Conservation (phyloP, 1,284 basidiomycete genomes). For the Mycena sp. region DNA sequence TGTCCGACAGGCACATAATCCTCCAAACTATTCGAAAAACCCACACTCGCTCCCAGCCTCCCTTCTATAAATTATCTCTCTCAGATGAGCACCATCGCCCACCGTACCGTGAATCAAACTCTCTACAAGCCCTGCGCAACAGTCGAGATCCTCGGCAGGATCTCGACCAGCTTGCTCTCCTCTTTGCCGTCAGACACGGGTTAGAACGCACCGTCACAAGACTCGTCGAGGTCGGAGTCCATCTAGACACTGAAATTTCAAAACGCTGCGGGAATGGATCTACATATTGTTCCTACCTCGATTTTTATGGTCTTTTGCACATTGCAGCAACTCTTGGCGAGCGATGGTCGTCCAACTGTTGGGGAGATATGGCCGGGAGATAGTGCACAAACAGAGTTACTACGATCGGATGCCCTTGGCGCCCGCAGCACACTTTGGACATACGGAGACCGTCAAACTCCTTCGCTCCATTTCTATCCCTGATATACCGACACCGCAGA, state of each 20-base stretch:
- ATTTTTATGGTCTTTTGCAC: no score
- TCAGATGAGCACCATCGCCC: neutral
- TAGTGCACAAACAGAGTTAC: neutral
- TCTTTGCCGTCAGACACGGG: neutral
- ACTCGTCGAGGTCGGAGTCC: slow-evolving; percentile 12
- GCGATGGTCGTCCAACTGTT: neutral
- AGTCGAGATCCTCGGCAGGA: neutral
- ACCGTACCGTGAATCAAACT: neutral
- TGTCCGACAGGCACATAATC: neutral
- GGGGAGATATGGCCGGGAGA: neutral
- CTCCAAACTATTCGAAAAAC: neutral
- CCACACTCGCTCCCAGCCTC: neutral
- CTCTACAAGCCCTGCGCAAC: neutral
- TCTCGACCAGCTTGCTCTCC: neutral
- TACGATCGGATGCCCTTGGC: neutral
- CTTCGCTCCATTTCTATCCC: neutral
- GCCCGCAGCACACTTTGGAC: neutral
- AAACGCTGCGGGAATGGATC: neutral
- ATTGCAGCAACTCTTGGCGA: neutral
- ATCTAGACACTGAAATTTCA: neutral
- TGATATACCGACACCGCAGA: no score
- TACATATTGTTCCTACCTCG: no score
- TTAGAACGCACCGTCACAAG: neutral
- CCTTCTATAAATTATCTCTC: neutral
- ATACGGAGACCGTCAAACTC: neutral